Evolutionary conservation across 345 rosid genomes (phyloP).

Genomic region (Gynandropsis gynandra): DNA sequence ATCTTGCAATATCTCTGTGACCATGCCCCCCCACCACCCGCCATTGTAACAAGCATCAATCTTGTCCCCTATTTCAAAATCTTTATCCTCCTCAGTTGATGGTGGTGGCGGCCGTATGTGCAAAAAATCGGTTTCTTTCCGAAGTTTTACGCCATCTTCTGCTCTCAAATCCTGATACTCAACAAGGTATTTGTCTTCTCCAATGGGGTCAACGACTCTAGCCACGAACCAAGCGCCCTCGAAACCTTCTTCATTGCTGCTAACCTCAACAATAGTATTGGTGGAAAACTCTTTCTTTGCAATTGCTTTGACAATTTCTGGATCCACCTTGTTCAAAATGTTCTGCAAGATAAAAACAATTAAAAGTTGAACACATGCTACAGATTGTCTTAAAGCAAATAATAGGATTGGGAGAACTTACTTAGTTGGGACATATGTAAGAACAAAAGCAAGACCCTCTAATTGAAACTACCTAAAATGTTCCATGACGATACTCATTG

Average conservation of each 20-base stretch:
- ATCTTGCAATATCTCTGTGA: slow-evolving; percentile 26
- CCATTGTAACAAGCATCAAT: slow-evolving; percentile 60
- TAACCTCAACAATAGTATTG: slow-evolving; percentile 45
- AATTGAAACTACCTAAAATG: neutral
- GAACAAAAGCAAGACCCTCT: slow-evolving; percentile 5
- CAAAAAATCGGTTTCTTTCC: slow-evolving; percentile 30
- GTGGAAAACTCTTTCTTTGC: slow-evolving; percentile 19
- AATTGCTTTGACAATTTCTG: slow-evolving; percentile 12
- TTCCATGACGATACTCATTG: no score
- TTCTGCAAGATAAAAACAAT: slow-evolving; percentile 17
- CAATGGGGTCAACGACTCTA: slow-evolving; percentile 32
- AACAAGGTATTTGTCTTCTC: slow-evolving; percentile 32
- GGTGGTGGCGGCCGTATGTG: slow-evolving; percentile 55
- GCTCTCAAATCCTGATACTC: slow-evolving; percentile 45
- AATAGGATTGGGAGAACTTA: slow-evolving; percentile 1
- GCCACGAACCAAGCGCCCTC: slow-evolving; percentile 63
- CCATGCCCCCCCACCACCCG: slow-evolving; percentile 65
- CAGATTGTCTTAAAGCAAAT: neutral
- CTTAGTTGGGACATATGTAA: slow-evolving; percentile 4
- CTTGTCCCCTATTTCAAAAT: slow-evolving; percentile 36
- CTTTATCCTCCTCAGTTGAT: slow-evolving; percentile 18
- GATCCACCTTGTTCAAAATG: slow-evolving; percentile 12
- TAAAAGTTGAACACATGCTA: neutral
- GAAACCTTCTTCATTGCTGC: slow-evolving; percentile 58
- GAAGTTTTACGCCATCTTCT: slow-evolving; percentile 37